These are phyloP conservation scores for Tagetes patula DNA, from an alignment of 129 eudicot genomes.

Conservation along the genomic window DNA sequence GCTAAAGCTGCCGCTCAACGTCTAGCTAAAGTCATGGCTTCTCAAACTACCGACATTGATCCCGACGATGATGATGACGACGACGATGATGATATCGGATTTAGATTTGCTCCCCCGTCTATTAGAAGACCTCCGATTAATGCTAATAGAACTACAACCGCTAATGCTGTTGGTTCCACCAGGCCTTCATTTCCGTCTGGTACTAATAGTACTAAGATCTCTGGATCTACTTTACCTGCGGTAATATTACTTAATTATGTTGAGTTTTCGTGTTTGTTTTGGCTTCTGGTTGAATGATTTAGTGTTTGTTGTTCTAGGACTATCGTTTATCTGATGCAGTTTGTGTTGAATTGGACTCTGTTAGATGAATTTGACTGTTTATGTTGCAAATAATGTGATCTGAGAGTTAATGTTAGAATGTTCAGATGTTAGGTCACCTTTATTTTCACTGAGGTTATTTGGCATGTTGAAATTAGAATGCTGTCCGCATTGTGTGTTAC, in stretches of 20 bases:
- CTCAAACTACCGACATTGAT: slow-evolving; percentile 59
- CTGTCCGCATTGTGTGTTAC: neutral
- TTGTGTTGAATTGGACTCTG: neutral
- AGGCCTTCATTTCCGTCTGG: slow-evolving; percentile 36
- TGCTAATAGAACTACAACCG: slow-evolving; percentile 19
- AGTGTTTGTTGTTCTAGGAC: slow-evolving; percentile 3
- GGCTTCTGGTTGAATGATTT: slow-evolving; percentile 15
- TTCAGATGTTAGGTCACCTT: neutral
- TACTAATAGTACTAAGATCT: slow-evolving; percentile 32
- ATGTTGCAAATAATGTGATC: neutral
- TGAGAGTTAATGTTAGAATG: neutral
- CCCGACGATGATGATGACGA: slow-evolving; percentile 56
- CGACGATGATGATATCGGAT: slow-evolving; percentile 49
- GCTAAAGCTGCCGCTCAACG: slow-evolving; percentile 99
- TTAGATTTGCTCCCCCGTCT: slow-evolving; percentile 63
- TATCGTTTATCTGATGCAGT: neutral
- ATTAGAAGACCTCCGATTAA: slow-evolving; percentile 44
- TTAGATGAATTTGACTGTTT: neutral
- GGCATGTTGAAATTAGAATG: neutral
- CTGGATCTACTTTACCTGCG: slow-evolving; percentile 74
- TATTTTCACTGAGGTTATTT: neutral
- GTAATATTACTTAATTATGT: slow-evolving; percentile 17
- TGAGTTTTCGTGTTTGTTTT: neutral
- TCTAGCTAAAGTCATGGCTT: slow-evolving; percentile 97
- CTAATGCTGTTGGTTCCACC: slow-evolving; percentile 16